These are phyloP conservation scores for Gossypium anomalum DNA, from an alignment of 345 rosid genomes.

Conservation along the genomic window DNA sequence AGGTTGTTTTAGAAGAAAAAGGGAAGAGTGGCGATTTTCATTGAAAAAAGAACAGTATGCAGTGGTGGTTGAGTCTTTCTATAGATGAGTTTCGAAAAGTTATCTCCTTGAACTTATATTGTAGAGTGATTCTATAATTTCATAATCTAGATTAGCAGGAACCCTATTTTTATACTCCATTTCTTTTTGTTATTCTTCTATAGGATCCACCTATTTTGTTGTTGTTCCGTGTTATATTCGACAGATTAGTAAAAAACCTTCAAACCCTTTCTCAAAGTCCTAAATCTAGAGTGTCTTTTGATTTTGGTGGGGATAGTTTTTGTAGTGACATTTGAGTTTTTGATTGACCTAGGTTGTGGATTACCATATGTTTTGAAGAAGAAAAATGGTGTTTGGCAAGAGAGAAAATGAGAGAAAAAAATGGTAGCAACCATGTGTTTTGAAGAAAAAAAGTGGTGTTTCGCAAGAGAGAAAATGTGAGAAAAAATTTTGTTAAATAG, in stretches of 20 bases:
- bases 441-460: too few relatives aligned
- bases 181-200: conserved; percentile 20
- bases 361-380: neutral
- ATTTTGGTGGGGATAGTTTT: neutral
- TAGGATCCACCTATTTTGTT: conserved; percentile 52
- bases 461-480: too few relatives aligned
- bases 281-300: neutral
- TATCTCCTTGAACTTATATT: conserved; percentile 53
- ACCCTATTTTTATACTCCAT: neutral
- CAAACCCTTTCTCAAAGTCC: neutral
- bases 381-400: too few relatives aligned
- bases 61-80: conserved; percentile 61
- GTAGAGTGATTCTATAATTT: conserved; percentile 68
- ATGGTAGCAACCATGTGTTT: too few relatives aligned
- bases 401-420: too few relatives aligned
- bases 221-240: conserved; percentile 52
- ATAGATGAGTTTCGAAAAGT: conserved; percentile 57
- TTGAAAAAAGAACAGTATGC: conserved; percentile 44
- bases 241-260: conserved; percentile 49
- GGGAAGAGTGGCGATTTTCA: conserved; percentile 26
- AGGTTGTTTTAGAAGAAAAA: conserved; percentile 10
- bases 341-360: neutral
- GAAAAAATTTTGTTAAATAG: too few relatives aligned
- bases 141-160: neutral
- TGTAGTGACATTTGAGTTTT: neutral